Base-by-base conservation (phyloP, 176 grass and related monocot species). In the Poa annua region DNA sequence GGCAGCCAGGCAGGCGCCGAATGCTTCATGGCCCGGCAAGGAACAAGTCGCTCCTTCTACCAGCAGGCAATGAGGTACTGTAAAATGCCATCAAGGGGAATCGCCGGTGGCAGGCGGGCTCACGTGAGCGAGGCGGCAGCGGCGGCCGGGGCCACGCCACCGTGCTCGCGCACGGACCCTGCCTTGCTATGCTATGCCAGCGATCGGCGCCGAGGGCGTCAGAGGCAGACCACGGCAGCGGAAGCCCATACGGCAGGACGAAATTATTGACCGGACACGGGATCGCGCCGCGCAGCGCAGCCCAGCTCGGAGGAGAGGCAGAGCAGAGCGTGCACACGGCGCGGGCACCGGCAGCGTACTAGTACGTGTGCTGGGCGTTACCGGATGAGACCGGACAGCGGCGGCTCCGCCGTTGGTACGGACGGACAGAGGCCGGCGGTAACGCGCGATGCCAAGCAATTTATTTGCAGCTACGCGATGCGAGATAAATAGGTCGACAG, bases 1-100 rank as follows among this genome's bases (percentile, higher is more conserved):
- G 66, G 35, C 64, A 77, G 33, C 78, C 35, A 4, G 39, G 44
- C 44, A 47, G 83, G 88, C 88, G 65, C 74, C 45, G 83, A 59
- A 50, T 13, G 73, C 66, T 36, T 82, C 2, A 29, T 11, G 56
- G 16, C 17, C 0, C n/a, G 1, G 2, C 29, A 16, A 47, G 52
- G 6, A 33, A 44, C 36, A 42, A 11, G 55, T 26, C 54, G 29
- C 6, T 34, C 45, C 53, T 26, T 4, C 19, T 25, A 47, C 29
- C 1, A 2, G 6, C 51, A 5, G 19, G 6, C 17, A 33, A 21
- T 55, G 74, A 9, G 47, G 33, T 75, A 35, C n/a, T n/a, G n/a
- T n/a, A n/a, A n/a, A 45, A 45, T 79, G 81, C 74, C 80, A 54
- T 83, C 44, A 78, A 44, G 32, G 13, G 11, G 76, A 19, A 42